Evolutionary conservation across 768 basidiomycete species (phyloP).

Genomic region (Rhodotorula sphaerocarpa): DNA sequence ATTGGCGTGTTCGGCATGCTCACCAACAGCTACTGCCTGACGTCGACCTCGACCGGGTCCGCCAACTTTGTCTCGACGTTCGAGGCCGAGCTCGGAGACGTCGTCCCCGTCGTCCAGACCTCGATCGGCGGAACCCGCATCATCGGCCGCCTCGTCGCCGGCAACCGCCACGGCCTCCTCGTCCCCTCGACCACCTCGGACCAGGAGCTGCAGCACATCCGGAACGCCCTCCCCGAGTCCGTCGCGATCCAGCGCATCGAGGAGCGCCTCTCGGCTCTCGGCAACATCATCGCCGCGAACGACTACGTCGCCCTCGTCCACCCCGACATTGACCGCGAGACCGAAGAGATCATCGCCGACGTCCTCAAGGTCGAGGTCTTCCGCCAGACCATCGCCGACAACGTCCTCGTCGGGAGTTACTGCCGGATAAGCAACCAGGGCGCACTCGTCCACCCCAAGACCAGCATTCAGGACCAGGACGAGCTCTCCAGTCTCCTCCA

Average conservation of each 20-base stretch:
- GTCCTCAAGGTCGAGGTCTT: slow-evolving; percentile 99
- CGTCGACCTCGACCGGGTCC: slow-evolving; percentile 74
- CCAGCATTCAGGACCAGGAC: slow-evolving; percentile 93
- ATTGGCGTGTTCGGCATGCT: slow-evolving; percentile 95
- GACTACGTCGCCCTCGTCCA: slow-evolving; percentile 98
- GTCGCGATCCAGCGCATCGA: slow-evolving; percentile 93
- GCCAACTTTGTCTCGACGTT: slow-evolving; percentile 98
- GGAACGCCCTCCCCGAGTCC: slow-evolving; percentile 86
- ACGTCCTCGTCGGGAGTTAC: slow-evolving; percentile 93
- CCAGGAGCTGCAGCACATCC: slow-evolving; percentile 94
- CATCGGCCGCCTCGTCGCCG: slow-evolving; percentile 76
- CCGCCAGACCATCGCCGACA: slow-evolving; percentile 90
- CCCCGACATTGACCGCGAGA: slow-evolving; percentile 95
- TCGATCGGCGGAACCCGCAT: slow-evolving; percentile 91
- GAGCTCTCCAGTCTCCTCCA: slow-evolving; percentile 89
- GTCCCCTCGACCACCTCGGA: slow-evolving; percentile 93
- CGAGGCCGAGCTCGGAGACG: slow-evolving; percentile 84
- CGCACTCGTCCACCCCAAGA: slow-evolving; percentile 94
- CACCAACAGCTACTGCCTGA: slow-evolving; percentile 90
- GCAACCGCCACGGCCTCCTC: slow-evolving; percentile 93
- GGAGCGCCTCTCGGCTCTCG: slow-evolving; percentile 90
- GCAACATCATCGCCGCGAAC: slow-evolving; percentile 97
- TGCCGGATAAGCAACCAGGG: slow-evolving; percentile 94
- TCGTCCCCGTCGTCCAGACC: slow-evolving; percentile 88
- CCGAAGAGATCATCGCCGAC: slow-evolving; percentile 99